Evolutionary conservation across 2,329 filamentous ascomycete genomes (phyloP), one percentile per base, ranked within the genome.

Genomic region (Alternaria tenuissima): DNA sequence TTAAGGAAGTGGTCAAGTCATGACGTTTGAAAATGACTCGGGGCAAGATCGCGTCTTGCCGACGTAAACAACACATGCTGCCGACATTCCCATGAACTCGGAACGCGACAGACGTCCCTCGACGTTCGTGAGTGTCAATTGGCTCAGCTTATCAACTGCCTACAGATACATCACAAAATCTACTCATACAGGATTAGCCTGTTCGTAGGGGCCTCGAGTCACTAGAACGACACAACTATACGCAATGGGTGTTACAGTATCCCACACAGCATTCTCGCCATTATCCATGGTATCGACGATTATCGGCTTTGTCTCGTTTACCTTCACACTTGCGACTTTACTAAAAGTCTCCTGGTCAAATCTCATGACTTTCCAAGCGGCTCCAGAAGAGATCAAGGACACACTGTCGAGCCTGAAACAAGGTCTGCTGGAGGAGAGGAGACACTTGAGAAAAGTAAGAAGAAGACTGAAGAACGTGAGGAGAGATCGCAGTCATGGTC

Each of bases 301-400:
- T 32, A 78, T 81, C 30, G 80, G 80, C 49, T 78, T 82, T 59
- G 70, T 82, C 28, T 78, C 75, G 38, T 82, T 82, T 51, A 77
- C 76, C 32, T 81, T 82, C 69, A 82, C 81, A 0, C 59, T 81
- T 18, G 73, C 69, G n/a, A 82, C 80, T 16, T 77, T 81, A 64
- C 49, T 82, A 26, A 73, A 76, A 49, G 78, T 82, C 7, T 73
- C 81, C 52, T 82, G 78, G 79, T 66, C 68, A 47, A 79, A 80
- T 20, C 63, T 81, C 38, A 59, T 69, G n/a, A 81, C 79, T 4
- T 59, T 81, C 30, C 61, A 64, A 38, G 70, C 76, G 48, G 80
- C 79, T 1, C 69, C 74, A 6, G 65, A 72, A 38, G 76, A 82
- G 61, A 79, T 81, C n/a, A 72, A 77, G 51, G 71, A 76, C 52